Percentiles rank a stretch among this genome's conserved stretches.
Evolutionary conservation across 2,329 filamentous ascomycete genomes (phyloP).

Genomic region (Lithohypha guttulata): DNA sequence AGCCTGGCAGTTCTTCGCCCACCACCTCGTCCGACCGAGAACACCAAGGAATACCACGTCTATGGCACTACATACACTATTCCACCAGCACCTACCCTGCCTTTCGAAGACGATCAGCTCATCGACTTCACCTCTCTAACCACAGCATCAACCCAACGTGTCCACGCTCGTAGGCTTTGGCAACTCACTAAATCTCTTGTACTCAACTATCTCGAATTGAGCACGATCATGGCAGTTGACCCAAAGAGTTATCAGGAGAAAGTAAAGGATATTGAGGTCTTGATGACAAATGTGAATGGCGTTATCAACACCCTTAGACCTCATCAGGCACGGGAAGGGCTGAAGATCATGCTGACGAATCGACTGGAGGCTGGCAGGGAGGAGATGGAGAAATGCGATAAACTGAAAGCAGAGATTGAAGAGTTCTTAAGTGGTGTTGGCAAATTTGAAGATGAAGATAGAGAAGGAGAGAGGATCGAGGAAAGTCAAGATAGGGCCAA

Average conservation of each 20-base stretch:
- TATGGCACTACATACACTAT: conserved; percentile 68
- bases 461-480: too few relatives aligned
- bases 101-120: conserved; percentile 43
- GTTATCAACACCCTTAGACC: conserved; percentile 89
- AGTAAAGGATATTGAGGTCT: conserved; percentile 63
- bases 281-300: conserved; percentile 87
- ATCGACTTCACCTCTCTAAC: conserved; percentile 41
- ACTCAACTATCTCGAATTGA: conserved; percentile 77
- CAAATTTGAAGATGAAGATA: too few relatives aligned
- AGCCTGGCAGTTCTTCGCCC: conserved; percentile 72
- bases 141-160: conserved; percentile 30
- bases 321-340: conserved; percentile 79
- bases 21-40: conserved; percentile 57
- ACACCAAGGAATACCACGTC: conserved; percentile 54
- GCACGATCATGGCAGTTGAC: conserved; percentile 58
- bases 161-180: conserved; percentile 53
- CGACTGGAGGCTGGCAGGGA: conserved; percentile 61
- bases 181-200: conserved; percentile 73
- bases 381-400: conserved; percentile 69
- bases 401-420: conserved; percentile 58
- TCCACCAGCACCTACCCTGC: conserved; percentile 28
- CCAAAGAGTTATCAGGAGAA: conserved; percentile 46
- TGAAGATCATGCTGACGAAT: conserved; percentile 80
- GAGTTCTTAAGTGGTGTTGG: conserved; percentile 27
- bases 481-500: too few relatives aligned